Evolutionary conservation across 192 early-diverging fungal species (phyloP).

Genomic region (Diversispora epigaea): DNA sequence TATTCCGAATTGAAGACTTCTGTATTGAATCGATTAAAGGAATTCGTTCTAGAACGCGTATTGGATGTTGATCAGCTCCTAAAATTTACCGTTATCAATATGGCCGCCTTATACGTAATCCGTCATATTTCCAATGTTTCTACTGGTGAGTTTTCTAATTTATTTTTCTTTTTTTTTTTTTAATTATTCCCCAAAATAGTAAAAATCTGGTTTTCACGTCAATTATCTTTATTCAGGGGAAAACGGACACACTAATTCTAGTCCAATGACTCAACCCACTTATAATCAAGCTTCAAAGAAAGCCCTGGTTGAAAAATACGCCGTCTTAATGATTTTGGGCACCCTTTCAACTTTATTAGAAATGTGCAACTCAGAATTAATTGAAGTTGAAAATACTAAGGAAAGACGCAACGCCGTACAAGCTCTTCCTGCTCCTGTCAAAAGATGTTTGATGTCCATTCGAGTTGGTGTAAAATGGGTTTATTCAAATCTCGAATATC

Average conservation of each 20-base stretch:
- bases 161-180: not conserved
- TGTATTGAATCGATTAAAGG: constrained; percentile 24
- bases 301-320: constrained; percentile 29
- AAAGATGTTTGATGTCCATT: constrained; percentile 30
- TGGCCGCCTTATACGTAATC: constrained; percentile 25
- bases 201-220: not conserved
- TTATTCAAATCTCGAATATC: constrained; percentile 13
- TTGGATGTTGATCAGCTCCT: constrained; percentile 32
- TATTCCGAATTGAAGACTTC: constrained; percentile 18
- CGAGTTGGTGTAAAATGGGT: constrained; percentile 34
- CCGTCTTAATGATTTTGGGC: constrained; percentile 20
- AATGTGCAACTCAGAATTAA: constrained; percentile 26
- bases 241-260: not conserved
- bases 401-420: constrained; percentile 14
- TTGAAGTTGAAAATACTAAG: not conserved
- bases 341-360: constrained; percentile 29
- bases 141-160: not conserved
- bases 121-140: constrained; percentile 16
- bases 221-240: constrained; percentile 1
- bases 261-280: not conserved
- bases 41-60: not conserved
- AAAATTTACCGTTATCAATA: constrained; percentile 30
- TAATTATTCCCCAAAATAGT: not conserved
- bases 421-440: constrained; percentile 30
- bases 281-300: constrained; percentile 28